These are phyloP conservation scores for Flaveria brownii DNA, from an alignment of 129 eudicot species.

Conservation along the genomic window DNA sequence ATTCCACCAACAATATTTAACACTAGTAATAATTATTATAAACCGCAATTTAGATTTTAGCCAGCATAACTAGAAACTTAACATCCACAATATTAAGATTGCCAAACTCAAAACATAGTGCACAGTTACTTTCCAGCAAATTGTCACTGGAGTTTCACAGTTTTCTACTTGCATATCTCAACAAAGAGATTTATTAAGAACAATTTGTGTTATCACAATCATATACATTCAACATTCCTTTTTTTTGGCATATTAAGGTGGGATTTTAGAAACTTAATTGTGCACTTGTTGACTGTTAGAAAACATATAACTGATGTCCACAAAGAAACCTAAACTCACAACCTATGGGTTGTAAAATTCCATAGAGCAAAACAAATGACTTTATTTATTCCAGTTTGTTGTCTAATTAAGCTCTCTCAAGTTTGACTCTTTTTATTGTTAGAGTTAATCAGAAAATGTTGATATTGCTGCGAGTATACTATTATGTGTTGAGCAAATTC, in stretches of 20 bases:
- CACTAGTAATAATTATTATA: conserved; percentile 14
- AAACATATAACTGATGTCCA: no score
- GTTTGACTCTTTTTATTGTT: no score
- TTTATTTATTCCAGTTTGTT: no score
- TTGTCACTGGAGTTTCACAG: conserved; percentile 1
- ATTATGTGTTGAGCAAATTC: no score
- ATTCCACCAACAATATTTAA: not conserved
- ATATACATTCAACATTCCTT: not conserved
- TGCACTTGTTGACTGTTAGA: no score
- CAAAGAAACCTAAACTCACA: no score
- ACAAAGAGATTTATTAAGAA: not conserved
- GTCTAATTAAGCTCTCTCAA: no score
- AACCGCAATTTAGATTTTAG: not conserved
- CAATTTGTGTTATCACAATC: not conserved
- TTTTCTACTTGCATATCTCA: not conserved
- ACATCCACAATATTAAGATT: conserved; percentile 7
- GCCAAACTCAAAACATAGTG: not conserved
- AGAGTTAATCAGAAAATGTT: no score
- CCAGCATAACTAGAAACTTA: not conserved
- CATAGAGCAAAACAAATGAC: no score
- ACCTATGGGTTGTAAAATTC: no score
- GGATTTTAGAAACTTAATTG: not conserved
- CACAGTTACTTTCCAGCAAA: not conserved
- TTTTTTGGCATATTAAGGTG: not conserved
- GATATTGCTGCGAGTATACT: no score